Conservation (phyloP, 2,329 filamentous ascomycete genomes). For the Trichoderma atrobrunneum region DNA sequence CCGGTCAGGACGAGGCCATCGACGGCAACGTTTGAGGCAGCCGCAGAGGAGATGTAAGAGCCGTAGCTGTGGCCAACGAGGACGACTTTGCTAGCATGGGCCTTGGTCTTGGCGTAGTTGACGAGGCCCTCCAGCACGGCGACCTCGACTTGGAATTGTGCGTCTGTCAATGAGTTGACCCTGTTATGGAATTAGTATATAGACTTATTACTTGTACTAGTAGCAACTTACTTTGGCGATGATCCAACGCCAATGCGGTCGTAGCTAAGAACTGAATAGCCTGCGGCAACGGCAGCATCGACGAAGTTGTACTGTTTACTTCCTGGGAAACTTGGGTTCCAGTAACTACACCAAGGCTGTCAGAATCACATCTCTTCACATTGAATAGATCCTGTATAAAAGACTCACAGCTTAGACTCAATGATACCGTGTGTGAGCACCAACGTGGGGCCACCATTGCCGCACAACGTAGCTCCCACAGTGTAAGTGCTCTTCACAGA, state of each 20-base stretch:
- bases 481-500: constrained; percentile 1
- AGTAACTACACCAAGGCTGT: not conserved
- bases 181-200: not conserved
- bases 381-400: not conserved
- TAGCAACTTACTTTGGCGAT: not conserved
- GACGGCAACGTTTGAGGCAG: not conserved
- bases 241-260: constrained; percentile 7
- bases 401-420: not conserved
- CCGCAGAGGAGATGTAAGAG: constrained; percentile 8
- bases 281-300: not conserved
- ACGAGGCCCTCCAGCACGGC: constrained; percentile 5
- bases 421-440: not conserved
- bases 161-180: constrained; percentile 2
- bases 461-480: not conserved
- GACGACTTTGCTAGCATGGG: not conserved
- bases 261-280: constrained; percentile 11
- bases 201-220: not conserved
- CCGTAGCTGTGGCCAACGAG: constrained; percentile 4
- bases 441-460: constrained; percentile 2
- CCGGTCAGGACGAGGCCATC: constrained; percentile 1
- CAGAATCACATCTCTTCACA: not conserved
- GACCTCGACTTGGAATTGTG: constrained; percentile 12
- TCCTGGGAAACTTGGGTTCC: not conserved
- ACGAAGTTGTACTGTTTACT: not conserved
- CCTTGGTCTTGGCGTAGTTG: constrained; percentile 3